Percentiles rank a stretch among this genome's conserved stretches.
phyloP scores from a whole-genome alignment of 2,329 filamentous ascomycete species.

The Claviceps pazoutovae region DNA sequence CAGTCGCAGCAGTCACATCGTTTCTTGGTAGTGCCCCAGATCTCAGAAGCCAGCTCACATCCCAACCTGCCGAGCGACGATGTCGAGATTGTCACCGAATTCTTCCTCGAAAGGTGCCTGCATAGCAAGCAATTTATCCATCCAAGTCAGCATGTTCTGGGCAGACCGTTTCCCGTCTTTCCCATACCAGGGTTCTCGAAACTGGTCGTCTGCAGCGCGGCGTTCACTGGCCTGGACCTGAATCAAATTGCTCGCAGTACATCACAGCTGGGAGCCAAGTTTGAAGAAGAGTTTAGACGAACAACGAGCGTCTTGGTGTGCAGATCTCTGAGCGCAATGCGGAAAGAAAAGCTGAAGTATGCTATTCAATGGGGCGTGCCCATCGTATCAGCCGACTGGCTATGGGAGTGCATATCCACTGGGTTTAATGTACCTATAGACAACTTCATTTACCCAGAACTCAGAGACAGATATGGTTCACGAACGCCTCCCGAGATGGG shows the following conservation, averaged over 20 bases:
- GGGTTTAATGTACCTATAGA: slow-evolving; percentile 33
- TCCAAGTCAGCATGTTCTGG: slow-evolving; percentile 57
- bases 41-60: slow-evolving; percentile 30
- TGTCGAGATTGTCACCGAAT: slow-evolving; percentile 59
- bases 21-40: slow-evolving; percentile 42
- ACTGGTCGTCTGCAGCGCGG: slow-evolving; percentile 67
- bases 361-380: slow-evolving; percentile 64
- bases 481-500: slow-evolving; percentile 1
- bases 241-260: slow-evolving; percentile 71
- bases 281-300: slow-evolving; percentile 62
- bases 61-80: slow-evolving; percentile 23
- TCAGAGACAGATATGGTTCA: slow-evolving; percentile 20
- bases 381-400: slow-evolving; percentile 69
- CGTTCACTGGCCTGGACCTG: slow-evolving; percentile 72
- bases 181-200: slow-evolving; percentile 54
- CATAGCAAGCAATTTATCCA: slow-evolving; percentile 59
- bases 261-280: slow-evolving; percentile 62
- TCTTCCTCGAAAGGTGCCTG: slow-evolving; percentile 85
- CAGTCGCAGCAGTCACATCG: slow-evolving; percentile 20
- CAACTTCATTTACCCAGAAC: slow-evolving; percentile 32
- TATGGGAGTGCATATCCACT: slow-evolving; percentile 64
- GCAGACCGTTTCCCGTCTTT: slow-evolving; percentile 59
- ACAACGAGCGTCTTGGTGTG: slow-evolving; percentile 69
- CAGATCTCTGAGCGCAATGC: slow-evolving; percentile 40
- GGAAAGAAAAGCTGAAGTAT: slow-evolving; percentile 64